Evolutionary conservation across 345 rosid genomes (phyloP), one percentile per base, ranked within the genome.

Genomic region (Eucalyptus marginata): DNA sequence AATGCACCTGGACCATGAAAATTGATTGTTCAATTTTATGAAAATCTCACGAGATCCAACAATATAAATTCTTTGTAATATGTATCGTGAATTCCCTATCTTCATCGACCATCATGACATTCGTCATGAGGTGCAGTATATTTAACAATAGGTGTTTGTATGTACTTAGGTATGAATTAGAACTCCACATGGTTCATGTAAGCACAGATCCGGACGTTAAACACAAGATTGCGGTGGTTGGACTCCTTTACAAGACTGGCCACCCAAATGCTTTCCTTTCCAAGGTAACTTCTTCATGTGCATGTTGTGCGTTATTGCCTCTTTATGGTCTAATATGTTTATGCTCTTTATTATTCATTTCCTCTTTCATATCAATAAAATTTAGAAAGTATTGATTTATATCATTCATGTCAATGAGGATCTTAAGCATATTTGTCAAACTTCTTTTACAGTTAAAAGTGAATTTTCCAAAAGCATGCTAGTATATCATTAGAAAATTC

Each of bases 181-280:
- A 97, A 91, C 89, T 94, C 33, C 97, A 97, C 90, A 94, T 96
- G 96, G 95, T 97, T 87, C 99, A 96, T 59, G 31, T 76, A 64
- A 92, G 92, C 92, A 51, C 86, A 46, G 95, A 93, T 87, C 94
- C 93, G 9, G 93, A 93, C 16, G 91, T 49, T 3, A 89, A 89
- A 84, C 89, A 92, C 89, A 91, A 90, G 49, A 81, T 92, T 20
- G 93, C 93, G 79, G 97, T 97, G 24, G 52, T 93, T 13, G 96
- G 94, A 47, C 88, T 92, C 58, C 91, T 95, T 9, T 95, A 95
- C 94, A 90, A 84, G 81, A 86, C 90, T 50, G 99, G 96, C 49
- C 71, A 68, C 43, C 95, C 96, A 3, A 89, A 95, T 89, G n/a
- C 89, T 88, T 94, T 97, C 87, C 94, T 96, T 83, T 91, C 93